Percentiles rank a stretch among this genome's conserved stretches.
Conservation (phyloP, 345 rosid genomes). For the Eucalyptus melliodora region DNA sequence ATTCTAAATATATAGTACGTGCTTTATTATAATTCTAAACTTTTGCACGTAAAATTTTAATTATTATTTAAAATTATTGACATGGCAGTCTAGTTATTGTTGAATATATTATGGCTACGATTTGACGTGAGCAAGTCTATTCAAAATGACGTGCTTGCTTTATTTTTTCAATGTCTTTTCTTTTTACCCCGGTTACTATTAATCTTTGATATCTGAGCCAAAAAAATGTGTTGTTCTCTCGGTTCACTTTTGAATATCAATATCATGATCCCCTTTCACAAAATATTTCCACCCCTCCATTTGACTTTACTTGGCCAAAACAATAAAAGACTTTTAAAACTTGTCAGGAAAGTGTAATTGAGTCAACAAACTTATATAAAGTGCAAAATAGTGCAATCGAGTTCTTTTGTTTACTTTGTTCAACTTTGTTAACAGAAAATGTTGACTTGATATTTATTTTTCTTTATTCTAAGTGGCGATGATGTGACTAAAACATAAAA, state of each 20-base stretch:
- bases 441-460: neutral
- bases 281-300: slow-evolving; percentile 83
- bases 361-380: neutral
- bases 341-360: rapidly evolving
- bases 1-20: rapidly evolving
- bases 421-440: neutral
- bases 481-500: neutral
- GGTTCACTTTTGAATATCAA: slow-evolving; percentile 84
- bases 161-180: neutral
- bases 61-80: neutral
- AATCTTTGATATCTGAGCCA: slow-evolving; percentile 25
- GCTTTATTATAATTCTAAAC: neutral
- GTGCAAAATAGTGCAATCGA: neutral
- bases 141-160: neutral
- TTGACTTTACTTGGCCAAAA: slow-evolving; percentile 70
- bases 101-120: rapidly evolving
- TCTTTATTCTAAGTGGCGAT: neutral
- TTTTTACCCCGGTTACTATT: neutral
- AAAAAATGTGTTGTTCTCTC: slow-evolving; percentile 62
- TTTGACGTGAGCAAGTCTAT: rapidly evolving
- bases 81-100: rapidly evolving
- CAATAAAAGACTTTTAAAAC: neutral
- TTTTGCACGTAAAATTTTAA: neutral
- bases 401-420: neutral
- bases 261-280: slow-evolving; percentile 66